These are phyloP conservation scores for Yamadazyma aaseri DNA, from an alignment of 1,139 yeast species.

Conservation along the genomic window DNA sequence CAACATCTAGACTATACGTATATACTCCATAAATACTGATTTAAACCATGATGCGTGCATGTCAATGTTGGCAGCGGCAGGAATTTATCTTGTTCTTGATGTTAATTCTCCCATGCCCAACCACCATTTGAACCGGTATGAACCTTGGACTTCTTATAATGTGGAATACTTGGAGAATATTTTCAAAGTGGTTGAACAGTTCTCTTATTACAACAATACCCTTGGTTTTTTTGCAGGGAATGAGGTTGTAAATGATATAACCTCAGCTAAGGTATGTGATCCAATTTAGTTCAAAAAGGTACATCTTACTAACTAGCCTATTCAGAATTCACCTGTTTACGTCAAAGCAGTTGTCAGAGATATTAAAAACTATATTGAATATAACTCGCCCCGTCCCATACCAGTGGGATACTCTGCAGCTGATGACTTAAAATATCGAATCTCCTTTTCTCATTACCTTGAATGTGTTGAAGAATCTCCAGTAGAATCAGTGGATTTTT, in stretches of 20 bases:
- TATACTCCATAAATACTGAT: constrained; percentile 82
- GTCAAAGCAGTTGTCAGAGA: constrained; percentile 80
- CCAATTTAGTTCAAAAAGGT: not conserved
- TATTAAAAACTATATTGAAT: constrained; percentile 65
- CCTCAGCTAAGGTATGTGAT: constrained; percentile 54
- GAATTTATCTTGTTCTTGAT: constrained; percentile 85
- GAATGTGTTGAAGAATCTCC: constrained; percentile 68
- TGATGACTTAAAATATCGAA: constrained; percentile 77
- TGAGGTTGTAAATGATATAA: constrained; percentile 79
- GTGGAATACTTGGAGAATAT: constrained; percentile 69
- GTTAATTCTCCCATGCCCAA: constrained; percentile 82
- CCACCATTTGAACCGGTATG: constrained; percentile 80
- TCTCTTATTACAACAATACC: constrained; percentile 81
- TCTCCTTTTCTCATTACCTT: constrained; percentile 74
- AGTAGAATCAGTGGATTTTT: constrained; percentile 74
- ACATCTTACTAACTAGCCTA: constrained; percentile 8
- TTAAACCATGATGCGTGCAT: constrained; percentile 87
- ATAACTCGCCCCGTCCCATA: constrained; percentile 59
- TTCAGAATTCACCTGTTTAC: constrained; percentile 59
- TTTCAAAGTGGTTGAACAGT: constrained; percentile 78
- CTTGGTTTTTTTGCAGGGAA: constrained; percentile 94
- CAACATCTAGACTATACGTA: constrained; percentile 64
- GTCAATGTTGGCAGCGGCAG: constrained; percentile 88
- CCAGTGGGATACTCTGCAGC: constrained; percentile 97
- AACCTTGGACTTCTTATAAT: constrained; percentile 85